Conservation (phyloP, 352 stramenopile species). For the Pythium brachiatum region DNA sequence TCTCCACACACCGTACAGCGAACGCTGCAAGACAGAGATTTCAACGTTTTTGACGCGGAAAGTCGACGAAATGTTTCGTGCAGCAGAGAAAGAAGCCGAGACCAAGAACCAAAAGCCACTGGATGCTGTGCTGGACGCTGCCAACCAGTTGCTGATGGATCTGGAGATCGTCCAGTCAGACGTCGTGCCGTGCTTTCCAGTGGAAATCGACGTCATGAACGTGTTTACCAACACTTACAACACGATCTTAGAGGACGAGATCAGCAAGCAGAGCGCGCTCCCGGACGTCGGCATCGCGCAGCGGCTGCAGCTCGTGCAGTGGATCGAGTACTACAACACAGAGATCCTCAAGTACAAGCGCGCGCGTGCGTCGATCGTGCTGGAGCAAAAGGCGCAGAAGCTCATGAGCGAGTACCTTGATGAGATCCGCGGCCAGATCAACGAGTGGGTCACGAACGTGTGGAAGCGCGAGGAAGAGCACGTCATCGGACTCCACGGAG, state of each 20-base stretch:
- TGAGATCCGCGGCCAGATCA: conserved; percentile 74
- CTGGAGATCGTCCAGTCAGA: conserved; percentile 76
- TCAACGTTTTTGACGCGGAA: conserved; percentile 46
- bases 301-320: conserved; percentile 79
- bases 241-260: conserved; percentile 60
- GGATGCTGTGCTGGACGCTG: conserved; percentile 54
- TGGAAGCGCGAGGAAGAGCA: conserved; percentile 80
- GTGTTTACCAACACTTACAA: conserved; percentile 82
- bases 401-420: conserved; percentile 76
- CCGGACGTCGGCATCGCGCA: conserved; percentile 68
- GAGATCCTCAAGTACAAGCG: conserved; percentile 86
- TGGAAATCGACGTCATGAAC: conserved; percentile 76
- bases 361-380: conserved; percentile 56
- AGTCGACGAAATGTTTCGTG: conserved; percentile 64
- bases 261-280: conserved; percentile 54
- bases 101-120: conserved; percentile 57
- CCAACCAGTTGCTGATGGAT: conserved; percentile 77
- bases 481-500: conserved; percentile 52
- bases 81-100: conserved; percentile 46
- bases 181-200: conserved; percentile 67
- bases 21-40: conserved; percentile 66
- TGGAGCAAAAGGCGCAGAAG: conserved; percentile 64
- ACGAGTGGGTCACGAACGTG: conserved; percentile 85
- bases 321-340: conserved; percentile 88
- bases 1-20: conserved; percentile 41